Conservation (phyloP, 2,329 filamentous ascomycete genomes). For the Talaromyces sp. region DNA sequence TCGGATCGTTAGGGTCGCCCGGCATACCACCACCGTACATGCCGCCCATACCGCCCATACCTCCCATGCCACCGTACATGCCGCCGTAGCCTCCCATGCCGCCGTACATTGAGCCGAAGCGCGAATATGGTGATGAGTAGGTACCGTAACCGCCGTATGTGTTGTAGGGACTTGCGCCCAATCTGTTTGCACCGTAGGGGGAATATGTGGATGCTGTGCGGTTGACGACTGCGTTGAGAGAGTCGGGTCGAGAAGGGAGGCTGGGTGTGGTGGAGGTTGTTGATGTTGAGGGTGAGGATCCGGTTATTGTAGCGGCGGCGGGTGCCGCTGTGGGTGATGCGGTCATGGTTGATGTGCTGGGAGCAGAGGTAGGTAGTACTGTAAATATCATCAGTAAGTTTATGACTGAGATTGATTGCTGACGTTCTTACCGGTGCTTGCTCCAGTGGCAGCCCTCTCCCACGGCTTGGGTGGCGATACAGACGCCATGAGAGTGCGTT, state of each 20-base stretch:
- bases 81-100: conserved; percentile 52
- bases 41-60: conserved; percentile 21
- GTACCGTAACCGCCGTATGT: conserved; percentile 52
- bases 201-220: conserved; percentile 85
- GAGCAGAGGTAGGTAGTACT: not conserved
- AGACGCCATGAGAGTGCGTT: conserved; percentile 49
- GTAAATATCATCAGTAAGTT: not conserved
- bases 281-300: conserved; percentile 41
- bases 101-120: conserved; percentile 46
- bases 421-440: conserved; percentile 9
- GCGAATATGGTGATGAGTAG: conserved; percentile 38
- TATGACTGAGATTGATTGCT: too few relatives aligned
- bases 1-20: conserved; percentile 76
- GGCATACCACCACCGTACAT: conserved; percentile 44
- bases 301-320: conserved; percentile 36
- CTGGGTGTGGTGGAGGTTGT: conserved; percentile 41
- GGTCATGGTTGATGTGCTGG: not conserved
- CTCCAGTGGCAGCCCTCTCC: conserved; percentile 70
- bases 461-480: conserved; percentile 93
- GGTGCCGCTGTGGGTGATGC: conserved; percentile 22
- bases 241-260: conserved; percentile 71
- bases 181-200: conserved; percentile 54
- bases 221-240: conserved; percentile 75
- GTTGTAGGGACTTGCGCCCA: conserved; percentile 51
- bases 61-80: conserved; percentile 35